phyloP scores from a whole-genome alignment of 495 filamentous ascomycete genomes.

The Tuber umbilicatum region DNA sequence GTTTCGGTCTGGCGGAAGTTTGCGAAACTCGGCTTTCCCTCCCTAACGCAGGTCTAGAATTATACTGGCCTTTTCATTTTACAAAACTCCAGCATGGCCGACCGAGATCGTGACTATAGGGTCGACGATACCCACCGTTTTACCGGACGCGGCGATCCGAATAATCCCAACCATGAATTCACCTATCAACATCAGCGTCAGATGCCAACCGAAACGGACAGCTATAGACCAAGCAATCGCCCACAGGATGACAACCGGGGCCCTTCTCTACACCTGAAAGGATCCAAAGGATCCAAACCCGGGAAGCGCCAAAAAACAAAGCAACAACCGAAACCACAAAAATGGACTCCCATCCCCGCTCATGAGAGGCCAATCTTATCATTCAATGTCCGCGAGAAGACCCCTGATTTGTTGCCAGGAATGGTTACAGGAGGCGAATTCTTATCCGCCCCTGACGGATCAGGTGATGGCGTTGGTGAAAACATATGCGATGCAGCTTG shows the following conservation, averaged over 20 bases:
- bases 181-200: conserved; percentile 25
- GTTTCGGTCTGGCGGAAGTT: not conserved
- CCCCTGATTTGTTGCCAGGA: conserved; percentile 38
- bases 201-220: conserved; percentile 14
- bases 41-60: not conserved
- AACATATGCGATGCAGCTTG: conserved; percentile 14
- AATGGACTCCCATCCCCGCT: conserved; percentile 31
- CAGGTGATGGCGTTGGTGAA: conserved; percentile 27
- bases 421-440: conserved; percentile 27
- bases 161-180: conserved; percentile 31
- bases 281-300: conserved; percentile 11
- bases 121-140: conserved; percentile 28
- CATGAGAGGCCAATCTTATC: conserved; percentile 41
- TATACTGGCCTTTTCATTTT: not conserved
- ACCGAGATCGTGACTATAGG: conserved; percentile 20
- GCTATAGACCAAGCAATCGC: conserved; percentile 18
- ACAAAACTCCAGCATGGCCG: conserved; percentile 3
- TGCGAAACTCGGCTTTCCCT: not conserved
- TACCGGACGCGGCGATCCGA: conserved; percentile 35
- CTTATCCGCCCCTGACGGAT: conserved; percentile 12
- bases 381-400: conserved; percentile 39
- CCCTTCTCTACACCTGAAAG: conserved; percentile 7
- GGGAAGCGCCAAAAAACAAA: conserved; percentile 29
- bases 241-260: conserved; percentile 15
- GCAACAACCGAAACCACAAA: not conserved